phyloP scores from a whole-genome alignment of 164 flowering plant genomes.

The Sextonia rubra region DNA sequence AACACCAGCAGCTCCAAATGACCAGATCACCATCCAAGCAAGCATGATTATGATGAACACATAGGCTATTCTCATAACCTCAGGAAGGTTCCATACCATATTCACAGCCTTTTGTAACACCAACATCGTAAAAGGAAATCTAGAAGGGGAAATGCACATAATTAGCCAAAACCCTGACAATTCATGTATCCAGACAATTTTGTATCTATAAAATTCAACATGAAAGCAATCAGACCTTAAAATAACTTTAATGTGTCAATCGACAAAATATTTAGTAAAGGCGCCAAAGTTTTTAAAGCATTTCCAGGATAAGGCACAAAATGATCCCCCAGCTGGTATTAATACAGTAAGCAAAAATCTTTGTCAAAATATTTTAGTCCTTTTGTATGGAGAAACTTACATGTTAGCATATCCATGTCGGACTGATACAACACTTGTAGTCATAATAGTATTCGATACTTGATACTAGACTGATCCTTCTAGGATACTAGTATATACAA shows the following conservation, averaged over 20 bases:
- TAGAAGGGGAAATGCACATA: slow-evolving; percentile 22
- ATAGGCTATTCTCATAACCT: slow-evolving; percentile 73
- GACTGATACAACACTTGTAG: too few relatives aligned
- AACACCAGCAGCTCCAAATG: slow-evolving; percentile 95
- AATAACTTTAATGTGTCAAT: neutral
- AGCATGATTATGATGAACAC: slow-evolving; percentile 85
- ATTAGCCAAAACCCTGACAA: neutral
- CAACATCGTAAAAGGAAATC: slow-evolving; percentile 95
- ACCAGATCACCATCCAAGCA: slow-evolving; percentile 90
- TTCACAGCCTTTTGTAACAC: slow-evolving; percentile 86
- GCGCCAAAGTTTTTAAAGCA: too few relatives aligned
- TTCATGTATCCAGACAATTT: neutral
- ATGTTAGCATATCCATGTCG: too few relatives aligned
- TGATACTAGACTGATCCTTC: too few relatives aligned
- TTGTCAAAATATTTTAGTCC: too few relatives aligned
- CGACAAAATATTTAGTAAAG: too few relatives aligned
- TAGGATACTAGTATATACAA: too few relatives aligned
- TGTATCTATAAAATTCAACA: neutral
- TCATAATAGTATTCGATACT: too few relatives aligned
- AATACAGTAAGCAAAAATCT: too few relatives aligned
- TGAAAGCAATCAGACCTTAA: neutral
- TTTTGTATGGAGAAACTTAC: too few relatives aligned
- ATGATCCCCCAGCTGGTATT: too few relatives aligned
- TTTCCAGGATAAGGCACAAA: too few relatives aligned
- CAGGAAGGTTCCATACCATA: slow-evolving; percentile 88